These are phyloP conservation scores for Cytidiella melzeri DNA, from an alignment of 768 basidiomycete species.

Conservation along the genomic window DNA sequence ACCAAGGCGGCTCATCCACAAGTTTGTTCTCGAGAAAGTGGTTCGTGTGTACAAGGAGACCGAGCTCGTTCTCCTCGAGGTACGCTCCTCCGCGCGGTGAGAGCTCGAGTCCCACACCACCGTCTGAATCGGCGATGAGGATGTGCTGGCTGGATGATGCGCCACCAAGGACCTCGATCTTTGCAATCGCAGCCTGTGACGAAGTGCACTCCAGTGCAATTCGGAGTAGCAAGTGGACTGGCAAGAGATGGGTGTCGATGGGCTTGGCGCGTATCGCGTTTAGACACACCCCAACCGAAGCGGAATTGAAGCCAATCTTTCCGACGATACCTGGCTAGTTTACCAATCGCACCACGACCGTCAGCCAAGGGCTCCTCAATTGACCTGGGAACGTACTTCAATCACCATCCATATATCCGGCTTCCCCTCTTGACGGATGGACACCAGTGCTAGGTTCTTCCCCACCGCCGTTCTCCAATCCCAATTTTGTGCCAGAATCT, in stretches of 20 bases:
- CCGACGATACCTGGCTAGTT: constrained; percentile 31
- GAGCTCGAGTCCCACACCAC: constrained; percentile 27
- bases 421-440: constrained; percentile 23
- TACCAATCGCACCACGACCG: no score
- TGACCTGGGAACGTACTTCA: constrained; percentile 23
- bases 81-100: constrained; percentile 24
- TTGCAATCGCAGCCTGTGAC: constrained; percentile 20
- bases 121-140: constrained; percentile 27
- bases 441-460: constrained; percentile 28
- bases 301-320: constrained; percentile 33
- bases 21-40: constrained; percentile 29
- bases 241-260: constrained; percentile 23
- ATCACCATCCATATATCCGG: constrained; percentile 32
- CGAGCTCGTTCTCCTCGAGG: constrained; percentile 21
- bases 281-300: constrained; percentile 30
- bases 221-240: constrained; percentile 29
- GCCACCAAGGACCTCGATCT: constrained; percentile 25
- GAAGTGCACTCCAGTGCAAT: constrained; percentile 27
- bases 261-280: constrained; percentile 32
- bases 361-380: no score
- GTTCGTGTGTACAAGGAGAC: constrained; percentile 30
- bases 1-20: constrained; percentile 28
- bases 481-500: constrained; percentile 33
- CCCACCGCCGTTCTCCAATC: constrained; percentile 29
- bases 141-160: constrained; percentile 31